Evolutionary conservation across 2,329 filamentous ascomycete genomes (phyloP), one percentile per base, ranked within the genome.

Genomic region (Graphilbum sp.): DNA sequence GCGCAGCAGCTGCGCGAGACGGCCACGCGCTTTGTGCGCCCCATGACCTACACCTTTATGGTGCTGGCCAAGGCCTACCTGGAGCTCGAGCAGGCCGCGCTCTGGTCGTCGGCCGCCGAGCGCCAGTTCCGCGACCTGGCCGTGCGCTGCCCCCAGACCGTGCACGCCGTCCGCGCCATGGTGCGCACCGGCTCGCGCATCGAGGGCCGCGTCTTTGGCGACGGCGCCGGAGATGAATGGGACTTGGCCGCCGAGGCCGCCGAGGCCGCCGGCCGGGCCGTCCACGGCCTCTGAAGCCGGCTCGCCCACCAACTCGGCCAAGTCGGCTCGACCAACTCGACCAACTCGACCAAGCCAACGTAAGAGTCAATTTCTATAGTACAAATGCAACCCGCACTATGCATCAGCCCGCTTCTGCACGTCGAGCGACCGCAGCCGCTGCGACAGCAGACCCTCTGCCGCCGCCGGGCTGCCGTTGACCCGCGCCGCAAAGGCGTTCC

Each of bases 361-460:
- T n/a, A n/a, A n/a, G n/a, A n/a, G n/a, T n/a, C n/a, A n/a, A n/a
- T n/a, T n/a, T n/a, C n/a, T n/a, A n/a, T n/a, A n/a, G n/a, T n/a
- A n/a, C n/a, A n/a, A n/a, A n/a, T n/a, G n/a, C n/a, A n/a, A n/a
- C n/a, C 17, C n/a, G 8, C 17, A 24, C 11, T 24, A 24, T 24
- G 27, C 30, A 10, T 13, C 30, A 12, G 13, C 5, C 16, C 30
- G 30, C 30, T 18, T 38, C 41, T 64, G 55, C 19, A 64, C 63
- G 29, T 74, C 79, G 6, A 83, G 57, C 6, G 72, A 70, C 45
- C 74, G 68, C 33, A 88, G 58, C 40, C 75, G 68, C 52, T 74
- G 74, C 11, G 82, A 82, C 15, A 90, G 59, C 15, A 90, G 56
- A 3, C 81, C 72, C 48, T 84, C 77, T 5, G 70, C 64, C 2